Percentiles rank a stretch among this genome's conserved stretches.
phyloP scores from a whole-genome alignment of 1,139 yeast genomes.

The Yamadazyma aaseri region DNA sequence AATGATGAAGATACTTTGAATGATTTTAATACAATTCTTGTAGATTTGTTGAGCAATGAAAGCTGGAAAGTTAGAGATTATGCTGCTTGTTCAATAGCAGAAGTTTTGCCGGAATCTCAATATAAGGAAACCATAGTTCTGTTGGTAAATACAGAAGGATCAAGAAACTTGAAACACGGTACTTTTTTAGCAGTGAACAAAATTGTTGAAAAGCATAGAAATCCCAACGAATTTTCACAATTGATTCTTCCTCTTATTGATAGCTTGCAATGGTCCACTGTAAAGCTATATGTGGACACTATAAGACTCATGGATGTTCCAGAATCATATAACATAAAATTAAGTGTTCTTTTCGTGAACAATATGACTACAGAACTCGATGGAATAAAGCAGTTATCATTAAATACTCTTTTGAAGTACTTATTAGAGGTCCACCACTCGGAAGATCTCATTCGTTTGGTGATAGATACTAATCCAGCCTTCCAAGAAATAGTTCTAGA shows the following conservation, averaged over 20 bases:
- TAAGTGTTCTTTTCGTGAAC: constrained; percentile 7
- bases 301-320: constrained; percentile 5
- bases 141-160: background rate
- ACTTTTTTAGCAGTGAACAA: constrained; percentile 27
- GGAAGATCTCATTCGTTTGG: constrained; percentile 6
- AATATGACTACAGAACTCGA: constrained; percentile 4
- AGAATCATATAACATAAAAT: background rate
- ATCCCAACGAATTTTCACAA: constrained; percentile 1
- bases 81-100: constrained; percentile 70
- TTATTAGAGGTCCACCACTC: constrained; percentile 4
- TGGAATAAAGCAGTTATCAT: constrained; percentile 13
- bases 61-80: constrained; percentile 86
- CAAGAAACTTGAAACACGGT: constrained; percentile 56
- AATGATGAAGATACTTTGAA: constrained; percentile 47
- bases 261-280: constrained; percentile 10
- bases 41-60: constrained; percentile 45
- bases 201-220: constrained; percentile 1
- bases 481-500: constrained; percentile 7
- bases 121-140: background rate
- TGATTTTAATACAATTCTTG: constrained; percentile 48
- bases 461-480: constrained; percentile 4
- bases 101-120: constrained; percentile 16
- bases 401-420: constrained; percentile 8
- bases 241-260: constrained; percentile 4
- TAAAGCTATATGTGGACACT: constrained; percentile 11